Evolutionary conservation across 257 asterid species (phyloP), one percentile per base, ranked within the genome.

Genomic region (Eustoma russellianum): DNA sequence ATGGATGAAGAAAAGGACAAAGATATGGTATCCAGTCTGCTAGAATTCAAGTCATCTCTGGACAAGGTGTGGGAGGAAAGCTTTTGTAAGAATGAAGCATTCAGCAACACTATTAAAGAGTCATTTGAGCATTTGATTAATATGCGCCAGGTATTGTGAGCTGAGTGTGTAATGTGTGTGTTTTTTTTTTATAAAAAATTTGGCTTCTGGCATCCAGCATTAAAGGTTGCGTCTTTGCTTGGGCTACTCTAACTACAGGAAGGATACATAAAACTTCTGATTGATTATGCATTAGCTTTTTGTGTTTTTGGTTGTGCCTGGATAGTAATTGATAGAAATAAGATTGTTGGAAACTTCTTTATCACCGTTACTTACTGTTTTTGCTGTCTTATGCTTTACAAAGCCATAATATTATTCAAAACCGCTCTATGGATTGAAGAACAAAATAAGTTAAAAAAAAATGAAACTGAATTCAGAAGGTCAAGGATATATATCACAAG

Each of bases 1-100:
- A 69, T 83, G 80, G 97, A 92, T 67, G 99, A 92, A 62, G 99
- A 92, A 71, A 92, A 92, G 74, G 99, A 92, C 77, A 92, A 78
- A 74, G 99, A 92, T 58, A 88, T 92, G 97, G 99, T 92, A 41
- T 75, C 86, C 33, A 73, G 82, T 75, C 74, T 92, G 58, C 70
- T 92, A 74, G 99, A 92, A 52, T 83, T 92, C 69, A 92, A 92
- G 77, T 77, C 77, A 41, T 83, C 84, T 63, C 92, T 92, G 70
- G 97, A 88, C 69, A 77, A 76, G 50, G 85, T 83, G 72, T 88
- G 88, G 94, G 97, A 88, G 68, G 95, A 85, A 66, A 83, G 99
- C 72, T 83, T 88, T 66, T 74, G 56, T 48, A 88, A 75, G 73
- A 92, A 88, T 50, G 99, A 92, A 69, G 71, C 90, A 47, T 92